These are phyloP conservation scores for Escovopsis weberi DNA, from an alignment of 2,329 filamentous ascomycete species.

Conservation along the genomic window DNA sequence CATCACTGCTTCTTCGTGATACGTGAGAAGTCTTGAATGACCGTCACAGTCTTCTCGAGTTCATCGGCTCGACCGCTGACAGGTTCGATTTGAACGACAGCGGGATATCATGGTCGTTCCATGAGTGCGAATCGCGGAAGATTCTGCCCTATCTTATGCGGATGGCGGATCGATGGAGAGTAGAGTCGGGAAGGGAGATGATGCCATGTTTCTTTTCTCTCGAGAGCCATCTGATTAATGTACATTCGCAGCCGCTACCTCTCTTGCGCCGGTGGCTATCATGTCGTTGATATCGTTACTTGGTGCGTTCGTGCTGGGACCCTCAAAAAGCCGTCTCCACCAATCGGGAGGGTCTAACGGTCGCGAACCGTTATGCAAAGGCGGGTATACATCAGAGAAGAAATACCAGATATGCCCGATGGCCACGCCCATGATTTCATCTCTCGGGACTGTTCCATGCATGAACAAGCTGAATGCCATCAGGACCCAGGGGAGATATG, in stretches of 20 bases:
- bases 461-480: conserved; percentile 87
- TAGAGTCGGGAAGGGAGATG: background rate
- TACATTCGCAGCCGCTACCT: conserved; percentile 4
- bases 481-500: conserved; percentile 90
- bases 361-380: conserved; percentile 68
- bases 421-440: conserved; percentile 88
- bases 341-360: conserved; percentile 80
- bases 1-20: too few species aligned
- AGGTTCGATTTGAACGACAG: too few species aligned
- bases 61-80: too few species aligned
- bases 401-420: conserved; percentile 98
- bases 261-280: conserved; percentile 37
- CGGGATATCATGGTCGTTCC: too few species aligned
- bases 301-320: conserved; percentile 32
- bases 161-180: background rate
- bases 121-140: too few species aligned
- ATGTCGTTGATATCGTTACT: conserved; percentile 46
- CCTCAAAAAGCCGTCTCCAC: conserved; percentile 78
- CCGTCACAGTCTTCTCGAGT: too few species aligned
- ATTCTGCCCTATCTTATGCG: too few species aligned
- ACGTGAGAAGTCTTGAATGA: too few species aligned
- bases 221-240: background rate
- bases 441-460: conserved; percentile 79
- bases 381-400: conserved; percentile 91
- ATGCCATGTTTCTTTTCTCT: background rate